A percentile compares a stretch with the other conserved stretches of the same genome.
Evolutionary conservation across 192 early-diverging fungal genomes (phyloP).

Genomic region (Backusella tarrabulga): DNA sequence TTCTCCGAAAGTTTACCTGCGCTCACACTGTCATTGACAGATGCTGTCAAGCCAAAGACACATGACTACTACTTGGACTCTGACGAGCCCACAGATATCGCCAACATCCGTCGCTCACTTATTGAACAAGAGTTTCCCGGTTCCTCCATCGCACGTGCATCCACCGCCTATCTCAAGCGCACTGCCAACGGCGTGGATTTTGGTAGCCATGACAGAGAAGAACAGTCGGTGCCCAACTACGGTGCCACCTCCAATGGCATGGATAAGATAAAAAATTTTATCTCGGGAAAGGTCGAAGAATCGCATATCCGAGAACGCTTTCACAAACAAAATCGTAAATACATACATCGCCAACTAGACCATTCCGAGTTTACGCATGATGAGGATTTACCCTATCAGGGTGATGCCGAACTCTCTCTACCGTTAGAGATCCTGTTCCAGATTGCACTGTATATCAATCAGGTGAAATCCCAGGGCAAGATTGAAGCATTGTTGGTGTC

Average conservation of each 20-base stretch:
- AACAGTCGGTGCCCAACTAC: not conserved
- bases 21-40: not conserved
- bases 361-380: constrained; percentile 21
- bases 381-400: constrained; percentile 38
- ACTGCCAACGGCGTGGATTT: not conserved
- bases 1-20: not conserved
- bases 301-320: not conserved
- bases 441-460: constrained; percentile 44
- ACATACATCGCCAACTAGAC: not conserved
- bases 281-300: not conserved
- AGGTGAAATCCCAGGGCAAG: constrained; percentile 28
- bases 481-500: constrained; percentile 40
- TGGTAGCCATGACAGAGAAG: not conserved
- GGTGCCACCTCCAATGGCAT: not conserved
- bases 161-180: not conserved
- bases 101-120: constrained; percentile 12
- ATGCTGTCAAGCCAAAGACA: constrained; percentile 14
- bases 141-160: not conserved
- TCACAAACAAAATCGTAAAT: not conserved
- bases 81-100: constrained; percentile 21
- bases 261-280: not conserved
- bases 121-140: constrained; percentile 20
- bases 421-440: constrained; percentile 51
- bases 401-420: constrained; percentile 46
- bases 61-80: constrained; percentile 2